Conservation (phyloP, 2,329 filamentous ascomycete species). For the Botryotinia narcissicola region DNA sequence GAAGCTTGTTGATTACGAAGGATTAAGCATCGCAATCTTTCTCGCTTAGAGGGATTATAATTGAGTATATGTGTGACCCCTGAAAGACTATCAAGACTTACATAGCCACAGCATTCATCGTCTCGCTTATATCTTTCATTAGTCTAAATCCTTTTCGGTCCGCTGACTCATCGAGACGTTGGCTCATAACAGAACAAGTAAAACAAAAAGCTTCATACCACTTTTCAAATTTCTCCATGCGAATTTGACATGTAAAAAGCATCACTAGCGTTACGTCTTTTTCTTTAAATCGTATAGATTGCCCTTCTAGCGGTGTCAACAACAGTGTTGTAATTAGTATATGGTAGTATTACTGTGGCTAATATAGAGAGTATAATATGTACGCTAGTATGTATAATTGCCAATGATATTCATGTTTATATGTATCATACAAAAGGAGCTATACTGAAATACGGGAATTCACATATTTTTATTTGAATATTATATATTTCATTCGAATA, state of each 20-base stretch:
- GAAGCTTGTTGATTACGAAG: not conserved
- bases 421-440: no score
- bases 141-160: not conserved
- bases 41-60: not conserved
- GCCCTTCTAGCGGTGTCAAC: not conserved
- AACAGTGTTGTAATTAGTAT: no score
- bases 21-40: not conserved
- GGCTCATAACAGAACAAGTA: not conserved
- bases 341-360: no score
- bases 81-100: not conserved
- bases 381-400: no score
- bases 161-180: not conserved
- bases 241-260: not conserved
- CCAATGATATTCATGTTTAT: no score
- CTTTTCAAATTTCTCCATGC: no score
- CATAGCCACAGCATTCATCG: not conserved
- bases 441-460: no score
- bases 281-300: not conserved
- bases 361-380: no score
- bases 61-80: not conserved
- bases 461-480: no score
- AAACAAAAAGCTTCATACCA: not conserved
- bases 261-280: not conserved
- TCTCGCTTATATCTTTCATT: not conserved
- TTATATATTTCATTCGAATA: no score